Percentiles rank a stretch among this genome's conserved stretches.
These are phyloP conservation scores for Tulasnella sp. DNA, from an alignment of 768 basidiomycete genomes.

Conservation along the genomic window DNA sequence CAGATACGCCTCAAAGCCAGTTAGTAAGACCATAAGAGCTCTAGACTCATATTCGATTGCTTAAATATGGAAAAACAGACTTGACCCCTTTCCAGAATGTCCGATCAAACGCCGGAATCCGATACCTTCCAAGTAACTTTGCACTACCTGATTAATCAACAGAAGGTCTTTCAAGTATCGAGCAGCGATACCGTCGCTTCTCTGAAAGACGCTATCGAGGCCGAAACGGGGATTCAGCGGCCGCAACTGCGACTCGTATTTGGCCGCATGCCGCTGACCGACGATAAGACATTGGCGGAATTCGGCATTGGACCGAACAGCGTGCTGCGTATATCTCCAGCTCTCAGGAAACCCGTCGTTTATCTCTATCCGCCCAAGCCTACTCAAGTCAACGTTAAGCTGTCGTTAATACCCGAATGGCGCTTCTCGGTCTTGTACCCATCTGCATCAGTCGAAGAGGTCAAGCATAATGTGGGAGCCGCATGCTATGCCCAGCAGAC, in stretches of 20 bases:
- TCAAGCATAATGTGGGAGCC: not conserved
- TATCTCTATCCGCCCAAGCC: conserved; percentile 26
- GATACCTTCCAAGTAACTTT: not conserved
- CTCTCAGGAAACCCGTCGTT: conserved; percentile 27
- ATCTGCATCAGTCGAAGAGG: not conserved
- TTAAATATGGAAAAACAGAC: not conserved
- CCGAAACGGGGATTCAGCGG: not conserved
- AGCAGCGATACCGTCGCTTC: not conserved
- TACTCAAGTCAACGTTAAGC: conserved; percentile 21
- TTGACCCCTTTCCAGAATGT: not conserved
- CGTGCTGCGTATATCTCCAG: not conserved
- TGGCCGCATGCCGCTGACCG: not conserved
- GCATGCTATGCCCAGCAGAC: conserved; percentile 18
- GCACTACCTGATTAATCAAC: no score
- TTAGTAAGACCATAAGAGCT: no score
- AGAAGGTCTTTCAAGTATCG: not conserved
- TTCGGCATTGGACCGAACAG: not conserved
- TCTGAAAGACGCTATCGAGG: not conserved
- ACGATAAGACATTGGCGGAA: not conserved
- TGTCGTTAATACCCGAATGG: conserved; percentile 28
- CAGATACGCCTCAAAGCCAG: no score
- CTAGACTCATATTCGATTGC: not conserved
- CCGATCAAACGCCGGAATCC: not conserved
- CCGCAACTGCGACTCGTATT: not conserved
- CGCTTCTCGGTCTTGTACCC: conserved; percentile 29